Percentiles rank a stretch among this genome's conserved stretches.
phyloP scores from a whole-genome alignment of 345 rosid genomes.

The Stellera chamaejasme region DNA sequence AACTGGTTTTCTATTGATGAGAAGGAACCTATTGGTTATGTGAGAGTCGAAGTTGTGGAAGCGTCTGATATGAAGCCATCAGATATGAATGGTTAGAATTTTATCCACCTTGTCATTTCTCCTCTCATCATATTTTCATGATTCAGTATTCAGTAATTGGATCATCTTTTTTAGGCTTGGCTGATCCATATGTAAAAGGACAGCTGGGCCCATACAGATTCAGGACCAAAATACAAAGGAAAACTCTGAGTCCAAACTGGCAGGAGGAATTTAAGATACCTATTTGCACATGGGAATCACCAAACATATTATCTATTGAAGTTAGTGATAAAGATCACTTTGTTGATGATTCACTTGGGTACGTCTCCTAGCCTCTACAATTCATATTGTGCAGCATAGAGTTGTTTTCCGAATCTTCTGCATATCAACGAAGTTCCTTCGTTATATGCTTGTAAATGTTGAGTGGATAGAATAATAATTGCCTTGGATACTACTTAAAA shows the following conservation, averaged over 20 bases:
- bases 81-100: slow-evolving; percentile 64
- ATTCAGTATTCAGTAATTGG: slow-evolving; percentile 4
- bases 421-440: no score
- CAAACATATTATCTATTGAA: slow-evolving; percentile 56
- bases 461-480: no score
- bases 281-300: slow-evolving; percentile 62
- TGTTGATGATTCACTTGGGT: slow-evolving; percentile 84
- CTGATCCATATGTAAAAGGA: slow-evolving; percentile 97
- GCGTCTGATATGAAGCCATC: slow-evolving; percentile 81
- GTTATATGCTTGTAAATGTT: no score
- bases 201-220: slow-evolving; percentile 72
- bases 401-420: no score
- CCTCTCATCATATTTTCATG: not conserved
- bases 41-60: slow-evolving; percentile 75
- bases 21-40: slow-evolving; percentile 70
- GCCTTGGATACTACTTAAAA: no score
- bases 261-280: slow-evolving; percentile 83
- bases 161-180: slow-evolving; percentile 52
- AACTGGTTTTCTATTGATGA: slow-evolving; percentile 77
- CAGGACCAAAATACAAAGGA: slow-evolving; percentile 55
- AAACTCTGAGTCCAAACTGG: slow-evolving; percentile 86
- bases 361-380: slow-evolving; percentile 18
- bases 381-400: not conserved
- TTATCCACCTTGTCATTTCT: slow-evolving; percentile 3
- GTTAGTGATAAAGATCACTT: slow-evolving; percentile 84